A percentile compares a stretch with the other conserved stretches of the same genome.
Evolutionary conservation across 257 asterid genomes (phyloP).

Genomic region (Lycium barbarum): DNA sequence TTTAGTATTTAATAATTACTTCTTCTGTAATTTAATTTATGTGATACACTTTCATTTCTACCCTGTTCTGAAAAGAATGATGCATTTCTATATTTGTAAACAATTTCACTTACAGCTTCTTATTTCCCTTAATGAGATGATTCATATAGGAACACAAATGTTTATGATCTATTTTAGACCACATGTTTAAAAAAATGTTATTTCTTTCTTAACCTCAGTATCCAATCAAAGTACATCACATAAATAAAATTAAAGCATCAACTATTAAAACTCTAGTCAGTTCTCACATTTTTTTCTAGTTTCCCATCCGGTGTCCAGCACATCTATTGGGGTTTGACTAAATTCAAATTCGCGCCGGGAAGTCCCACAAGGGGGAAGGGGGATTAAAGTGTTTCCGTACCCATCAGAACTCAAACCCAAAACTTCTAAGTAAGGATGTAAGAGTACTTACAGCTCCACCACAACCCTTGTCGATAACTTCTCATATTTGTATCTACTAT

Average conservation of each 20-base stretch:
- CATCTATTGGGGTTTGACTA: too few species aligned
- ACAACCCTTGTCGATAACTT: neutral
- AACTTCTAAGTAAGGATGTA: too few species aligned
- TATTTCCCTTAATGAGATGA: neutral
- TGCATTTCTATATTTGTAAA: neutral
- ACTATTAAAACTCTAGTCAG: neutral
- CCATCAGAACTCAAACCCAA: too few species aligned
- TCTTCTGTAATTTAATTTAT: neutral
- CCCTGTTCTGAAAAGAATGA: neutral
- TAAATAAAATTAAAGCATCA: neutral
- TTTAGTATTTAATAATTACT: neutral
- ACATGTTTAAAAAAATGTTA: too few species aligned
- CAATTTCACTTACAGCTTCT: neutral
- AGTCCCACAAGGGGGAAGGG: too few species aligned
- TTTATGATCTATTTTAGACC: neutral
- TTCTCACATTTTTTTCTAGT: too few species aligned
- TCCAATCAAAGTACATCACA: neutral
- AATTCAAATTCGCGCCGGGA: too few species aligned
- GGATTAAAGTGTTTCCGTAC: too few species aligned
- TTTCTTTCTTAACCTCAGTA: too few species aligned
- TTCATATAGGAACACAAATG: neutral
- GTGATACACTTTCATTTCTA: neutral
- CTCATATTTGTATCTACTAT: neutral
- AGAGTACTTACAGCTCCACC: too few species aligned
- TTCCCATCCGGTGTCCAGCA: too few species aligned